Evolutionary conservation across 805 yeast species (phyloP), one percentile per base, ranked within the genome.

Genomic region (Nakazawaea ernobii): DNA sequence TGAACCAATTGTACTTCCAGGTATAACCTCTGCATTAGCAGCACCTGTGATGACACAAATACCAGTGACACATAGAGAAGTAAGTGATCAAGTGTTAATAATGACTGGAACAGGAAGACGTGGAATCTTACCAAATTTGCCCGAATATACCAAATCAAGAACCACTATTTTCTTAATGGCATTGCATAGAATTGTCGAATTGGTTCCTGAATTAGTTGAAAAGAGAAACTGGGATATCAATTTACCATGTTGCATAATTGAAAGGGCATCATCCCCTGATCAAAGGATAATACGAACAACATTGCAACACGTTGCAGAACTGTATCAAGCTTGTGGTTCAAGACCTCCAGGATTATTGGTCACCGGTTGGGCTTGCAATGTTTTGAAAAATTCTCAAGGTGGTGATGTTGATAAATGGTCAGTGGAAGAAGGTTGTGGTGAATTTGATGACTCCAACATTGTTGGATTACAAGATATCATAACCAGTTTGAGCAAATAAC

Each of bases 81-180:
- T 87, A 1, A 86, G 96, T 2, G 97, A 91, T 63, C 97, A 92
- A 66, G 89, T 92, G 4, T 73, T 92, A 47, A 81, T 92, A 24
- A 89, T 97, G 64, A 92, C 98, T 0, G 98, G 98, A 2, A 90
- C 96, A 0, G 97, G 97, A 1, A 79, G 94, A 47, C 80, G 84
- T 32, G 98, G 97, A 6, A 82, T 81, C 3, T 62, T 87, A 42
- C 97, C 96, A 1, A 71, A 71, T 42, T 66, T 87, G 13, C 97
- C 98, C 1, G 84, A 79, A 42, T 91, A 74, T 64, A 85, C 80
- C 6, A 60, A 67, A 40, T 67, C 84, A 3, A 71, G 97, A 55
- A 92, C 98, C 0, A 84, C 95, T 0, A 80, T 92, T 1, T 91
- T 91, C 57, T 63, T 92, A 32, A 92, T 92, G 98, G 84, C 96